Conservation (phyloP, 1,284 basidiomycete species). For the Peniophora sp. region DNA sequence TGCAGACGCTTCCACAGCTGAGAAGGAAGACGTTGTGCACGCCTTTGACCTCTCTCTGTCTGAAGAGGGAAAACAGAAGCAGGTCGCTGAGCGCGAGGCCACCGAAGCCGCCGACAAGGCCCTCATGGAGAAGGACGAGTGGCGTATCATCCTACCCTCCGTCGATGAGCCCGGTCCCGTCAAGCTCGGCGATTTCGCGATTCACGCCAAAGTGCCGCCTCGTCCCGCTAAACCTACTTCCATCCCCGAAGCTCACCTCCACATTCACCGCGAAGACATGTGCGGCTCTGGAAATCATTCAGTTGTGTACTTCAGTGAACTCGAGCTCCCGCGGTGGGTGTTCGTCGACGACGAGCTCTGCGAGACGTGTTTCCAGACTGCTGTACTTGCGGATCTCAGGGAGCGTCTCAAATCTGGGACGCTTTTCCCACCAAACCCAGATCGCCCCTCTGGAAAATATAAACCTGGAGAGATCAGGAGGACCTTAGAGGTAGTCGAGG, state of each 20-base stretch:
- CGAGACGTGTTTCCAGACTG: neutral
- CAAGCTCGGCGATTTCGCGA: neutral
- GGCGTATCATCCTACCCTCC: neutral
- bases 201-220: neutral
- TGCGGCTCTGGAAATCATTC: neutral
- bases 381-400: neutral
- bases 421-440: neutral
- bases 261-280: neutral
- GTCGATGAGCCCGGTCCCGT: neutral
- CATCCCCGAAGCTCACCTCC: neutral
- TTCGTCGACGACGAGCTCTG: neutral
- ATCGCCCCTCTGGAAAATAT: neutral
- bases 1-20: neutral
- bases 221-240: neutral
- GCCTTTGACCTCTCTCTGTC: neutral
- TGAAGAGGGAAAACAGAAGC: neutral
- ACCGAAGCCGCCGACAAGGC: neutral
- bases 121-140: neutral
- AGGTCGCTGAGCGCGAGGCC: neutral
- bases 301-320: neutral
- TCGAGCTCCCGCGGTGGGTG: neutral
- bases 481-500: no score
- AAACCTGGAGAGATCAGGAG: neutral
- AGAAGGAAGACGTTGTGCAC: neutral
- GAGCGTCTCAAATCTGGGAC: neutral